Base-by-base conservation (phyloP, 768 basidiomycete genomes). In the Agrocybe chaxingu region DNA sequence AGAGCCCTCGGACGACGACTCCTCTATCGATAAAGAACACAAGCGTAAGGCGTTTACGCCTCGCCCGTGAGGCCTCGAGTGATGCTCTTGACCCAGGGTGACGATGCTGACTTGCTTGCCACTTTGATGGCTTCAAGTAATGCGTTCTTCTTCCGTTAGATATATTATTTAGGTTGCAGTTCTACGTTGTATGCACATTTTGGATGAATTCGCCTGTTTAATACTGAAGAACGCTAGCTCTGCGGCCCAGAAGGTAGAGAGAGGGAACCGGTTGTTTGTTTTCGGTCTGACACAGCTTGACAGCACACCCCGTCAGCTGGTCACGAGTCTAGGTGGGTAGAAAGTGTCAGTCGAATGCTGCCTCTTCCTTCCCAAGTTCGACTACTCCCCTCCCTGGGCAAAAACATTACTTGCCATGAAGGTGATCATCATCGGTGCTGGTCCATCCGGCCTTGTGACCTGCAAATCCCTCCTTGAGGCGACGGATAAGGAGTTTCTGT, bases 401-500 rank as follows among this genome's bases (percentile, higher is more conserved):
- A 37, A 3, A 11, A 37, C 19, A 24, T 42, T 42, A 30, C 12
- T 19, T 48, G n/a, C 40, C 51, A 67, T 72, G 70, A 66, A 64
- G 45, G 66, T 71, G 9, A 62, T 67, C 29, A 58, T 72, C n/a
- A 54, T 72, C 47, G 74, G 76, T 34, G 78, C 74, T 7, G 80
- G 80, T 7, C 78, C 79, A 0, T 70, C 74, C 1, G 80, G 79
- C 2, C 60, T 81, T 3, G 73, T 76, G 4, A 70, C 72, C 0
- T 73, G 74, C 62, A 81, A 81, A 62, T 69, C 76, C 7, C 62
- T 80, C 9, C 64, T 75, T 7, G 72, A 77, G 54, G 67, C 68
- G 16, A 62, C 69, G 4, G 64, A 66, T 16, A 32, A 54, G 0
- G 66, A 70, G 12, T 74, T 69, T 57, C 72, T 73, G 0, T 74